Evolutionary conservation across 2,329 filamentous ascomycete genomes (phyloP), one percentile per base, ranked within the genome.

Genomic region (Sclerotiophoma versabilis): DNA sequence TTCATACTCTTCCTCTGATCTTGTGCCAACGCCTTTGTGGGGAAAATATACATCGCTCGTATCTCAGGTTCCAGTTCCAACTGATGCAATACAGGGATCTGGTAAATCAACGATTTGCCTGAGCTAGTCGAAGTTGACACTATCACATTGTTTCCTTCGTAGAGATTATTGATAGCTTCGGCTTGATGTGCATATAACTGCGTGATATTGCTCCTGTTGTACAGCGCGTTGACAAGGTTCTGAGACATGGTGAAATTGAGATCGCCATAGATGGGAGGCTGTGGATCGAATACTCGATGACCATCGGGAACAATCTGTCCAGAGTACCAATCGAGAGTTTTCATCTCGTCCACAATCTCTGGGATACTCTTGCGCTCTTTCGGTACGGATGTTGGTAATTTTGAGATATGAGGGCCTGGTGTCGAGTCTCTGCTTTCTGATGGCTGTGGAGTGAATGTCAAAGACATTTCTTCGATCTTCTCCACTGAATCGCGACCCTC

Each of bases 21-120:
- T 72, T 99, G 95, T 0, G 95, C 93, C 14, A 99, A 78, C 1
- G 95, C 95, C 76, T 99, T 99, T 0, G 95, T 99, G 0, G 95
- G 95, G 57, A 99, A 99, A 29, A 99, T 96, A 72, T 97, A 98
- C 87, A 99, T 92, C 2, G 95, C 95, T 64, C 95, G 83, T 8
- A 91, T 90, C 50, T 87, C 81, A 2, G 76, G 78, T 66, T 98
- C 90, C 46, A 85, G 80, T 73, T 99, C 93, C 2, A 99, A 79
- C 43, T 91, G 89, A 69, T 96, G 87, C 10, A 99, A 78, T 37
- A 99, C 92, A 0, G 95, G 95, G 14, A 99, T 83, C 69, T 99
- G 95, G 69, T 98, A 99, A 57, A 99, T 97, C n/a, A 99, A 79
- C 5, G 92, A 97, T 75, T 99, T 99, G 10, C 95, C 95, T 1